Evolutionary conservation across 2,329 filamentous ascomycete genomes (phyloP), one percentile per base, ranked within the genome.

Genomic region (Waltergamsia citrina): DNA sequence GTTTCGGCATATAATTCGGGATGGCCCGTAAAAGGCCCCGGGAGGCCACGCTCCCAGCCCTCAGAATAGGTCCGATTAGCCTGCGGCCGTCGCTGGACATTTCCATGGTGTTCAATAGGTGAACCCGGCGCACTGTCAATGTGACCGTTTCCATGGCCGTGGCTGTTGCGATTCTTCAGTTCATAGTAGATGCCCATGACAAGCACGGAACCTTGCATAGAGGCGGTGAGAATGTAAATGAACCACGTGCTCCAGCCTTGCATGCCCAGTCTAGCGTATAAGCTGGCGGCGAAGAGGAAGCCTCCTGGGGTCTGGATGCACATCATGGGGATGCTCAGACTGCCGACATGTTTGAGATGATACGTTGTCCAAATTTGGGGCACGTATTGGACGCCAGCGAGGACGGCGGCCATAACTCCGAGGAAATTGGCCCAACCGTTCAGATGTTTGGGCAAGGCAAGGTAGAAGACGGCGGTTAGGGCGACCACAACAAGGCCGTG

Each of bases 281-380:
- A 62, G 53, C 87, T 95, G 10, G 72, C 80, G 0, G 90, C 87
- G 61, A 94, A 96, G 6, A 98, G 63, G 45, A 94, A 80, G 38
- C 86, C 87, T 1, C 92, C 92, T 0, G 92, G 92, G 0, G 90
- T 95, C 57, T 98, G 92, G 22, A 98, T 94, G 53, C 84, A 83
- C 88, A 98, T 96, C 82, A 95, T 96, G 5, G 86, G 81, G 37
- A 98, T 92, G 50, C 86, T 94, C 47, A 98, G 63, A 54, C 87
- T 94, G 35, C 87, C 87, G 3, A 94, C 82, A 47, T 88, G 81
- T 52, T 90, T 83, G 38, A 95, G 65, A 34, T 68, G 73, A 60
- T 85, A 93, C 0, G 92, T 98, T 34, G 84, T 95, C 62, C 79
- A 87, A 43, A 98, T 94, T 60, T 98, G 92, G 0, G 92, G 92